Base-by-base conservation (phyloP, 2,329 filamentous ascomycete species). In the Aspergillus candidus region DNA sequence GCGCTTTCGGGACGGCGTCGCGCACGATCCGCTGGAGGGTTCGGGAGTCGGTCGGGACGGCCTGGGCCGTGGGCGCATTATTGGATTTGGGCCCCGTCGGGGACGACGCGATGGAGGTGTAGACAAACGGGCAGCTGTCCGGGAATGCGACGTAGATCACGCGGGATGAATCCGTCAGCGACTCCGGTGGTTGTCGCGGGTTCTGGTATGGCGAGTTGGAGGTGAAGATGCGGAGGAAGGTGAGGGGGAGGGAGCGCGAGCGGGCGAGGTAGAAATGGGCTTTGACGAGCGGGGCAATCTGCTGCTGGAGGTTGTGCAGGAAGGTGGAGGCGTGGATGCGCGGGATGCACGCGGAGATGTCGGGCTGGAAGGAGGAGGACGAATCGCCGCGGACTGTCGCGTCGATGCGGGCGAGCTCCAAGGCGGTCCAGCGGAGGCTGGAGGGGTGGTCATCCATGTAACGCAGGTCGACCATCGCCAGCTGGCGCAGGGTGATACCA, bases 131-230 rank as follows among this genome's bases (percentile, higher is more conserved):
- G 10, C 86, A 84, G 30, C 83, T 84, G 58, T 91, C 83, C 0
- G 89, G 88, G 56, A 94, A 91, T 2, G 86, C 85, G 48, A 94
- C 73, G 58, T 88, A 93, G 32, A 94, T 78, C 2, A 85, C 84
- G 51, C 82, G 78, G 11, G 82, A 82, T 1, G 79, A 72, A 51
- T 88, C 82, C n/a, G 72, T 74, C 32, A 68, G 58, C 44, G 57
- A 65, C 45, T 60, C 64, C 15, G 62, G 51, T 6, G 43, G 53
- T 55, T 67, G 65, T 30, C 67, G 61, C 39, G 74, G 73, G 12
- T 66, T 68, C 54, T 84, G 85, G 62, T 94, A 94, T 0, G 88
- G 88, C 1, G 86, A 87, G 61, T 93, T 84, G 50, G 88, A 72
- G 46, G 90, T 79, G 57, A 88, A 86, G 36, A 94, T 82, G 40